Evolutionary conservation across 2,329 filamentous ascomycete species (phyloP), one percentile per base, ranked within the genome.

Genomic region (Fusarium multiceps): DNA sequence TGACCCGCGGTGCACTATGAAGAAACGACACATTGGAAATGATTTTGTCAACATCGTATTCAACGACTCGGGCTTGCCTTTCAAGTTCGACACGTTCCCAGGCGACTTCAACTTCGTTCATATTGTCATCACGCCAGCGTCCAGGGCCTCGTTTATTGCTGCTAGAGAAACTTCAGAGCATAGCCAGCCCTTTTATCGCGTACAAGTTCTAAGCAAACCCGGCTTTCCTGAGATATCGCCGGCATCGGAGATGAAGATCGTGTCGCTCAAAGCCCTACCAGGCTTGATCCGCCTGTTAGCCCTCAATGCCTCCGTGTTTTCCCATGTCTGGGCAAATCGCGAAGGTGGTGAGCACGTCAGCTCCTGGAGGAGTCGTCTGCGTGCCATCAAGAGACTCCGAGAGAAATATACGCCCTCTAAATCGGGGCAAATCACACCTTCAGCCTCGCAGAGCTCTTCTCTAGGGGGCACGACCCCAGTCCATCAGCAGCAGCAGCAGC

Each of bases 21-120:
- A 99, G 83, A 99, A 99, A 81, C 87, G 90, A 4, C 97, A 98
- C 76, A 96, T 98, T 65, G 96, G 96, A 61, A 99, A 99, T 77
- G 96, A 98, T 79, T 97, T 93, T 78, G 96, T 99, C 77, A 98
- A 97, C 78, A 97, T 99, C 73, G 91, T 99, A 61, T 99, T 97
- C 86, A 99, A 99, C 78, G 93, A 97, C 75, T 98, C 94, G 4
- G 95, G 96, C n/a, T 80, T 90, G 49, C 91, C 92, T 0, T 98
- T 97, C 82, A 87, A 88, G 56, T 97, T 97, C 77, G 89, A 97
- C 77, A 97, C 93, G 0, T 97, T 99, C 74, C 93, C 93, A 1
- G 97, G 94, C 1, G 92, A 95, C 60, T 97, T 99, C 84, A 98
- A 98, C 77, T 97, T 93, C 76, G 94, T 99, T 77, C 94, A 98